Evolutionary conservation across 805 yeast species (phyloP).

Genomic region (Maudiozyma bulderi): DNA sequence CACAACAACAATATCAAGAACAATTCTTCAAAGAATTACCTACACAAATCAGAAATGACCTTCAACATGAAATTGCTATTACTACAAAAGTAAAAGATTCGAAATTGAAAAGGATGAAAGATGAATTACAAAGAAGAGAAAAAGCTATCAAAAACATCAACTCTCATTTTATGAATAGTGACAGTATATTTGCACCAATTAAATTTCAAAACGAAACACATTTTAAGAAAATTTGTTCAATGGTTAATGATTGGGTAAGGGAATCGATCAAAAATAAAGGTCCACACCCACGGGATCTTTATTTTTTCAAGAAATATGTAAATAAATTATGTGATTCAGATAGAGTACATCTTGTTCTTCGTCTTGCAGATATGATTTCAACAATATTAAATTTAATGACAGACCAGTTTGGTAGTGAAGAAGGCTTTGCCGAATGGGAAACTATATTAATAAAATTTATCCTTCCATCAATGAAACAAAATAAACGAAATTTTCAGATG

Average conservation of each 20-base stretch:
- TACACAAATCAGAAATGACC: constrained; percentile 50
- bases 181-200: constrained; percentile 22
- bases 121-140: constrained; percentile 10
- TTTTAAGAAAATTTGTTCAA: constrained; percentile 28
- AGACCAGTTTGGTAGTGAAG: constrained; percentile 1
- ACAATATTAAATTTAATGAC: constrained; percentile 13
- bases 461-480: constrained; percentile 21
- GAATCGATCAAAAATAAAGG: constrained; percentile 23
- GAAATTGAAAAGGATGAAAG: constrained; percentile 13
- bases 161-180: constrained; percentile 14
- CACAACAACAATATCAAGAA: constrained; percentile 34
- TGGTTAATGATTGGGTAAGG: constrained; percentile 32
- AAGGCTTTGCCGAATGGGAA: constrained; percentile 27
- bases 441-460: constrained; percentile 15
- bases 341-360: constrained; percentile 18
- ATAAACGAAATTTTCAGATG: constrained; percentile 16
- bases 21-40: constrained; percentile 61
- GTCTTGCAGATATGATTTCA: constrained; percentile 17
- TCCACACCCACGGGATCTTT: constrained; percentile 35
- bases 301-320: constrained; percentile 30
- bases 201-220: constrained; percentile 28
- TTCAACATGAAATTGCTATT: constrained; percentile 40
- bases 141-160: constrained; percentile 5
- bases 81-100: constrained; percentile 14
- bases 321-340: constrained; percentile 21